Evolutionary conservation across 495 filamentous ascomycete genomes (phyloP).

Genomic region (Clohesyomyces aquaticus): DNA sequence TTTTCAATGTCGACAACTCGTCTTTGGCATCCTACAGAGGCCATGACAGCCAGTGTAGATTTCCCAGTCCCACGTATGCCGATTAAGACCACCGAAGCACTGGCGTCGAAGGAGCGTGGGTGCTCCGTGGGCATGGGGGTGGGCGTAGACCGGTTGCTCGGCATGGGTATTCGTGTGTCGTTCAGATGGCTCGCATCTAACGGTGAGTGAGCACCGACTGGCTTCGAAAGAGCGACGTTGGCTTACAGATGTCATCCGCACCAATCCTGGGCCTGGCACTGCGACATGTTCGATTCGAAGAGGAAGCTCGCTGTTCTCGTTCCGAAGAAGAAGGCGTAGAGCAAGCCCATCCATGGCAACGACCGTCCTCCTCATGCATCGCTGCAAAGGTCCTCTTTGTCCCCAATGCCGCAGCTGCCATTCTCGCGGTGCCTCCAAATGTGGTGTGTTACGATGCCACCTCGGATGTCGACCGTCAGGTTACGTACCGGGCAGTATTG

Average conservation of each 20-base stretch:
- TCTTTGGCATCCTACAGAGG: slow-evolving; percentile 70
- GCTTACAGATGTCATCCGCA: slow-evolving; percentile 14
- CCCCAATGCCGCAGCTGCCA: slow-evolving; percentile 28
- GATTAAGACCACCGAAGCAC: slow-evolving; percentile 74
- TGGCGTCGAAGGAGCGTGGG: slow-evolving; percentile 53
- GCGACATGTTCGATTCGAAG: too few relatives aligned
- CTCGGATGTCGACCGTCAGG: too few relatives aligned
- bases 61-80: slow-evolving; percentile 78
- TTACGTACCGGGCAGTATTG: too few relatives aligned
- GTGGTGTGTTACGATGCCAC: too few relatives aligned
- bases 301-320: neutral
- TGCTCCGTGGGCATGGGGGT: slow-evolving; percentile 13
- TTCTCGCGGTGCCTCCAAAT: too few relatives aligned
- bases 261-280: too few relatives aligned
- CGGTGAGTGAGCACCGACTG: too few relatives aligned
- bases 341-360: slow-evolving; percentile 2
- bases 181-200: too few relatives aligned
- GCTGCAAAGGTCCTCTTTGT: slow-evolving; percentile 31
- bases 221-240: neutral
- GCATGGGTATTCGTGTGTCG: slow-evolving; percentile 10
- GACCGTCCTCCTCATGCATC: slow-evolving; percentile 3
- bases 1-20: slow-evolving; percentile 73
- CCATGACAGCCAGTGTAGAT: slow-evolving; percentile 75
- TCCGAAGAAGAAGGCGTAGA: slow-evolving; percentile 3
- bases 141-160: slow-evolving; percentile 19